Evolutionary conservation across 2,329 filamentous ascomycete genomes (phyloP).

Genomic region (Clarireedia monteithiana): DNA sequence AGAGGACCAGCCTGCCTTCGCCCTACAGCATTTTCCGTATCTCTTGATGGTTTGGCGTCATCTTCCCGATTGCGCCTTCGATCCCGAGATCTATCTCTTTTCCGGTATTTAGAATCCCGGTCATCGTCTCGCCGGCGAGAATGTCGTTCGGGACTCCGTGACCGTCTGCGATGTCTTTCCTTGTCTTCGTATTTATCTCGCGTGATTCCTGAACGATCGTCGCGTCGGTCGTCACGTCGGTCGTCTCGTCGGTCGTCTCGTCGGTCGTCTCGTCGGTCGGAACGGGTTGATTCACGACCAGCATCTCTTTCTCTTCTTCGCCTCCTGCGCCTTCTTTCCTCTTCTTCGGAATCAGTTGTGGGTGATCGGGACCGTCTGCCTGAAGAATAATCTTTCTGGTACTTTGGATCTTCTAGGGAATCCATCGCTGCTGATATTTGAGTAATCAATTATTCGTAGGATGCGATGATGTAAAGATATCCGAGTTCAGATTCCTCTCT

Average conservation of each 20-base stretch:
- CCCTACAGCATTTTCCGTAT: conserved; percentile 10
- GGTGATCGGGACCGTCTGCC: conserved; percentile 19
- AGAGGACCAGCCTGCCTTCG: conserved; percentile 39
- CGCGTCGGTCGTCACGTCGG: neutral
- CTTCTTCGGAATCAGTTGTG: conserved; percentile 25
- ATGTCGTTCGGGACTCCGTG: conserved; percentile 22
- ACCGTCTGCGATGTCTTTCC: conserved; percentile 23
- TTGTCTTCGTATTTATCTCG: conserved; percentile 18
- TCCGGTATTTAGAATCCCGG: conserved; percentile 20
- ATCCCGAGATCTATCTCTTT: conserved; percentile 21
- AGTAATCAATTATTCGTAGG: neutral
- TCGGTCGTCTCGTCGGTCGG: conserved; percentile 4
- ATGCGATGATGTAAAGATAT: neutral
- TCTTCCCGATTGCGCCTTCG: conserved; percentile 17
- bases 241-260: conserved; percentile 8
- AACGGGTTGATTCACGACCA: conserved; percentile 4
- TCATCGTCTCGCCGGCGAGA: conserved; percentile 19
- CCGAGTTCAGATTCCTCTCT: neutral
- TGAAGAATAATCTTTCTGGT: conserved; percentile 15
- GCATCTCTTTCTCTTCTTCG: conserved; percentile 18
- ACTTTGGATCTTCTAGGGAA: conserved; percentile 4
- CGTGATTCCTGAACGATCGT: conserved; percentile 2
- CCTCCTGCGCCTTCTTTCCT: conserved; percentile 18
- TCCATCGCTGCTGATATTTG: conserved; percentile 13
- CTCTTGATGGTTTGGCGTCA: neutral